Evolutionary conservation across 371 early-diverging fungal genomes (phyloP), one percentile per base, ranked within the genome.

Genomic region (Apophysomyces sp.): DNA sequence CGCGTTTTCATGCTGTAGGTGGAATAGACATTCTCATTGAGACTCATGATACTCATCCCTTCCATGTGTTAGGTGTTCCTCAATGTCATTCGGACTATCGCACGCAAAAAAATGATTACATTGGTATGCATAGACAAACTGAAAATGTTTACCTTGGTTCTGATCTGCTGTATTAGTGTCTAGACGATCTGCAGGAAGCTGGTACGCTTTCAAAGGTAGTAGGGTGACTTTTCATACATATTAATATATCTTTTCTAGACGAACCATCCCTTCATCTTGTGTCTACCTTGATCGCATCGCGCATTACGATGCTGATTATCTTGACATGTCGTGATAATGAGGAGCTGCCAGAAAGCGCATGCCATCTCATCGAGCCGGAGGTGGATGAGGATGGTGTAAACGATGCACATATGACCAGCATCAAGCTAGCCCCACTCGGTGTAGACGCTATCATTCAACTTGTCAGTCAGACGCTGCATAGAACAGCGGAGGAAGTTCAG

Each of bases 171-270:
- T 21, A 27, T n/a, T 64, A 78, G 79, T 79, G 73, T 15, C 40
- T 79, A 26, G 80, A 79, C 68, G 80, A 79, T 71, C 49, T 79
- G 26, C 76, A 76, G 57, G 76, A 79, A 72, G 80, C 80, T 61
- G 77, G 77, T 73, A 44, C 58, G 59, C 15, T 0, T 18, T 16
- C 16, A 27, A 18, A 8, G 44, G n/a, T 27, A 11, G 21, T 21
- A 39, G 18, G 4, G 11, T 36, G 49, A 51, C 8, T 40, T n/a
- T 11, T 54, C 21, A 44, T 18, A 40, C 21, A 54, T 26, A 54
- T 58, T 24, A 24, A 24, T 27, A 16, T 26, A 21, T 49, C 16
- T 57, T 39, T 41, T 27, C 13, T 61, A 77, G 77, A 79, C 37
- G 75, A 79, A 44, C 66, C 80, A 3, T 80, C 80, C 4, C 63